phyloP scores from a whole-genome alignment of 306 rosid species.

The Calophaca sinica region DNA sequence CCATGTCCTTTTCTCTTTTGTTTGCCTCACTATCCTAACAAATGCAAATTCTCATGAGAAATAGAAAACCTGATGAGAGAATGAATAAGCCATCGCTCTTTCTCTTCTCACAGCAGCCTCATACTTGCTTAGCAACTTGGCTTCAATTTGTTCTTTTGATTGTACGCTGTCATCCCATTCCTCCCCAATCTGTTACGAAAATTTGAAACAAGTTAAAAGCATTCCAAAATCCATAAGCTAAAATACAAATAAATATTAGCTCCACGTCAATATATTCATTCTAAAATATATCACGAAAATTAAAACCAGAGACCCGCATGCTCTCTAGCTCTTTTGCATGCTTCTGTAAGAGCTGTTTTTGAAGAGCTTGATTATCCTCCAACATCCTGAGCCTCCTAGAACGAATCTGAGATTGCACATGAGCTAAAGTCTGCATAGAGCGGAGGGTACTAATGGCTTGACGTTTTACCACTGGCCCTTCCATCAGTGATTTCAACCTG shows the following conservation, averaged over 20 bases:
- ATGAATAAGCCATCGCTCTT: conserved; percentile 95
- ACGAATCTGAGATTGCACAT: conserved; percentile 92
- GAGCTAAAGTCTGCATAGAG: conserved; percentile 91
- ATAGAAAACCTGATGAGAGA: conserved; percentile 88
- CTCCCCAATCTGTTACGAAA: conserved; percentile 78
- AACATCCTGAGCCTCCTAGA: conserved; percentile 88
- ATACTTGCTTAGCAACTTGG: conserved; percentile 77
- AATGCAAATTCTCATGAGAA: conserved; percentile 32
- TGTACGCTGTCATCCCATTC: conserved; percentile 97
- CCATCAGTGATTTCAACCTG: conserved; percentile 85
- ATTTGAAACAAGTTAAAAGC: conserved; percentile 46
- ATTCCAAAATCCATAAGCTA: conserved; percentile 30
- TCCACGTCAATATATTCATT: conserved; percentile 8
- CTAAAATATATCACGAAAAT: conserved; percentile 38
- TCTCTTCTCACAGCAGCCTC: conserved; percentile 96
- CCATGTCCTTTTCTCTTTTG: conserved; percentile 29
- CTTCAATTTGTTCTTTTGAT: conserved; percentile 94
- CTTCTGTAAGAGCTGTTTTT: conserved; percentile 86
- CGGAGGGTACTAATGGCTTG: conserved; percentile 87
- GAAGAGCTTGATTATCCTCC: conserved; percentile 97
- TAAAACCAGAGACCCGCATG: conserved; percentile 67
- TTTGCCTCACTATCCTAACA: conserved; percentile 16
- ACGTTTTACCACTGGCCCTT: conserved; percentile 86
- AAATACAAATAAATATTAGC: conserved; percentile 28
- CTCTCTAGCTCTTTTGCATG: conserved; percentile 88